Conservation (phyloP, 2,329 filamentous ascomycete genomes). For the Verticillium klebahnii region DNA sequence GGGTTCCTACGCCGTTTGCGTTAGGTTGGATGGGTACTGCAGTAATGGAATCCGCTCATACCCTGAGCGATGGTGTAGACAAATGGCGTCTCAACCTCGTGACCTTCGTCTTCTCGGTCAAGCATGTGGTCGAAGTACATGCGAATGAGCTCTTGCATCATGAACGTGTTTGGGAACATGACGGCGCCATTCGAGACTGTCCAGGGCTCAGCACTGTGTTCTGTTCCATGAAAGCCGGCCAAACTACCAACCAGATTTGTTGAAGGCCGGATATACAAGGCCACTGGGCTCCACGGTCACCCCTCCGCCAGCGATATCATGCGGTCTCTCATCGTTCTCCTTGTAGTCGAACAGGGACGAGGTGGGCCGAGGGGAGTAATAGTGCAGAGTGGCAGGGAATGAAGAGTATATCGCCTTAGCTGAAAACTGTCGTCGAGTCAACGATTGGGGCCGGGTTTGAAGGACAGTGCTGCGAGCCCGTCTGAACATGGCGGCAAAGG, state of each 20-base stretch:
- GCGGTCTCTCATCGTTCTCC: not conserved
- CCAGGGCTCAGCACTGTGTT: not conserved
- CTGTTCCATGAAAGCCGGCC: not conserved
- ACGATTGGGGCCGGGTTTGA: too few relatives aligned
- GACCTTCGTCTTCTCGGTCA: slow-evolving; percentile 7
- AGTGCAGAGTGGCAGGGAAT: slow-evolving; percentile 11
- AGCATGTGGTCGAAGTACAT: slow-evolving; percentile 11
- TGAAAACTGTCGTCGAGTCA: not conserved
- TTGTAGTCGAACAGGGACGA: slow-evolving; percentile 8
- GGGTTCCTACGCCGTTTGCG: slow-evolving; percentile 2
- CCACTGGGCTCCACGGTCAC: not conserved
- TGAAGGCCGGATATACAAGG: not conserved
- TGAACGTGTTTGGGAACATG: slow-evolving; percentile 17
- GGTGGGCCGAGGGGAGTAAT: slow-evolving; percentile 8
- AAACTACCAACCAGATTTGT: not conserved
- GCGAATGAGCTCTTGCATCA: slow-evolving; percentile 12
- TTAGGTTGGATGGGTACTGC: not conserved
- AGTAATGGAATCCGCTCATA: not conserved
- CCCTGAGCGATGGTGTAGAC: slow-evolving; percentile 13
- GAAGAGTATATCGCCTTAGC: slow-evolving; percentile 13
- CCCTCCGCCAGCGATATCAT: not conserved
- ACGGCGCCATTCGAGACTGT: slow-evolving; percentile 11
- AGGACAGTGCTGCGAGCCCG: too few relatives aligned
- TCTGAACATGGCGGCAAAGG: too few relatives aligned
- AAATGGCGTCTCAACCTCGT: slow-evolving; percentile 5